Evolutionary conservation across 163 green algal genomes (phyloP), one percentile per base, ranked within the genome.

Genomic region (Scenedesmus sp.): DNA sequence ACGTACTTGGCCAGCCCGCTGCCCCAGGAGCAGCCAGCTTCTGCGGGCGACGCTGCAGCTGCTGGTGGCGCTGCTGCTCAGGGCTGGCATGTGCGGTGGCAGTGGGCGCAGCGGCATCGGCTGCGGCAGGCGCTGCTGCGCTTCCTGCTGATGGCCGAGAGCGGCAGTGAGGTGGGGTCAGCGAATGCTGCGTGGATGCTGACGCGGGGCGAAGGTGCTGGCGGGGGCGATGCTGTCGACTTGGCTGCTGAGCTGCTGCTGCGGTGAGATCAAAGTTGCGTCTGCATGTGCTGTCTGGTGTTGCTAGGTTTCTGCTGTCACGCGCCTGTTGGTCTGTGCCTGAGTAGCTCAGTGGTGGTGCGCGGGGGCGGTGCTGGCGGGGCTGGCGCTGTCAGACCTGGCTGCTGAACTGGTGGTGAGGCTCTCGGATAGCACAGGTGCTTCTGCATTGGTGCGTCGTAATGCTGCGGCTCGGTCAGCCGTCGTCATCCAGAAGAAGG

Each of bases 171-270:
- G 16, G 37, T 35, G n/a, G 89, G 82, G 0, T 35, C 76, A 18
- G 68, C 83, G 44, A 94, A 94, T 85, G 86, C 92, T 20, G 92
- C 89, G 16, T 94, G 85, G 85, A 79, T 93, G 72, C 72, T 94
- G 89, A 46, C 59, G 85, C 85, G 65, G 20, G 61, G 85, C 24
- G 26, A 70, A n/a, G 85, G 85, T 37, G 85, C 85, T 30, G 24
- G 65, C 44, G 43, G 65, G 30, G n/a, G 22, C 10, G 24, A 33
- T 7, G 30, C 43, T 2, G 16, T 89, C 26, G 44, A 30, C 2
- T 6, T 44, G 37, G 65, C 85, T 24, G 85, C 85, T 26, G 43
- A 68, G 20, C 37, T 89, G 65, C 65, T 89, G 81, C 49, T 49
- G 43, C 44, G 49, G 81, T 86, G 81, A 30, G 81, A 3, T 35